Evolutionary conservation across 1,139 yeast species (phyloP).

Genomic region (Candida sp.): DNA sequence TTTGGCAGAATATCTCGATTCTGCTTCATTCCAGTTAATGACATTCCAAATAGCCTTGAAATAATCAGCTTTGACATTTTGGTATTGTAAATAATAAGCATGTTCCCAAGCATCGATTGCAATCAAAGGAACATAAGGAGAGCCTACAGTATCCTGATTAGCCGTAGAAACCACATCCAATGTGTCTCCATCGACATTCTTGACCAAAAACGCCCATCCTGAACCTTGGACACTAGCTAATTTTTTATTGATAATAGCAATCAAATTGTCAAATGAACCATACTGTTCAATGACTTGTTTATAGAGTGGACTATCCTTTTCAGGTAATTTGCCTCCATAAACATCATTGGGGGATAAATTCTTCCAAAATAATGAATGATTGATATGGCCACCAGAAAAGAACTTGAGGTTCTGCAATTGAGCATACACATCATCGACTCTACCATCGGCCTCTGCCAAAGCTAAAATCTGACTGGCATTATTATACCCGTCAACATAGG

Average conservation of each 20-base stretch:
- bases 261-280: conserved; percentile 40
- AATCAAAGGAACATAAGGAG: conserved; percentile 39
- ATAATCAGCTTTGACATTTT: conserved; percentile 45
- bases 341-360: conserved; percentile 38
- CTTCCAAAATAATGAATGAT: conserved; percentile 45
- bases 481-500: conserved; percentile 41
- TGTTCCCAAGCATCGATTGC: conserved; percentile 54
- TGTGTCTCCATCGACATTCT: conserved; percentile 35
- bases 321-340: conserved; percentile 41
- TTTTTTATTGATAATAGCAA: conserved; percentile 32
- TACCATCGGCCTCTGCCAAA: conserved; percentile 33
- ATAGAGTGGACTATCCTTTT: conserved; percentile 27
- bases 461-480: conserved; percentile 34
- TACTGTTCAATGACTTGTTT: conserved; percentile 34
- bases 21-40: conserved; percentile 47
- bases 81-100: conserved; percentile 49
- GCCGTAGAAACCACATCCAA: conserved; percentile 42
- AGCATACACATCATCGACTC: conserved; percentile 33
- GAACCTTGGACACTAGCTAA: conserved; percentile 47
- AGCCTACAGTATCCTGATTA: conserved; percentile 45
- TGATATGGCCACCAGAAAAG: conserved; percentile 45
- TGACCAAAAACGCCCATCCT: conserved; percentile 49
- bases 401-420: conserved; percentile 39
- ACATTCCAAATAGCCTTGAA: conserved; percentile 49
- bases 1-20: conserved; percentile 34